Evolutionary conservation across 176 grass and related monocot species (phyloP), one percentile per base, ranked within the genome.

Genomic region (Ananas comosus): DNA sequence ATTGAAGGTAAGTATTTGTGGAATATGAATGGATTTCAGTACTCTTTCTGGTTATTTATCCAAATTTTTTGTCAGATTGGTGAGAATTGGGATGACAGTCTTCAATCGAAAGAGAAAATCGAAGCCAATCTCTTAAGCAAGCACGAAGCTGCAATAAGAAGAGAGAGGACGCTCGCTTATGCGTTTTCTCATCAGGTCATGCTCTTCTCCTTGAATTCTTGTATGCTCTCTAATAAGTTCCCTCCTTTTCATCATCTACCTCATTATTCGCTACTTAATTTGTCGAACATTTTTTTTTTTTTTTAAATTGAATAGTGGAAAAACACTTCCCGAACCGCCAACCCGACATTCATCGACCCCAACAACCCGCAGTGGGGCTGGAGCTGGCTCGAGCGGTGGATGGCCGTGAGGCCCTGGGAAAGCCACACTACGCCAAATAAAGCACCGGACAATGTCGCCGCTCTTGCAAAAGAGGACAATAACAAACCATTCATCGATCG

Each of bases 291-390:
- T 21, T 61, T 3, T 19, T 13, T 77, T 33, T 70, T 23, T 23
- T 23, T 23, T 23, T 23, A 73, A 51, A 64, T 71, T 61, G 49
- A 69, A 63, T 85, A 97, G 86, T 87, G 83, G 83, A 92, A 85
- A 50, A 82, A 74, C 28, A 86, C 91, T 9, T 83, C 84, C 1
- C 59, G 84, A 90, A 49, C 77, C 0, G 54, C 67, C 12, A 51
- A 77, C 8, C 84, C 93, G 0, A 84, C 63, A 71, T 88, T 85
- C 80, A 84, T 82, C 58, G 82, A 92, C 61, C 86, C 79, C 0
- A 80, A 68, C 19, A 87, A 91, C 49, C 89, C 93, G 0, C 88
- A 92, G 70, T 97, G 89, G 93, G 89, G 93, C 2, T 97, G 93
- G 93, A 80, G 81, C 77, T 92, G 79, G 86, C 67, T 81, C 57